These are phyloP conservation scores for Omphalotus guepiniiformis DNA, from an alignment of 768 basidiomycete species.

Conservation along the genomic window DNA sequence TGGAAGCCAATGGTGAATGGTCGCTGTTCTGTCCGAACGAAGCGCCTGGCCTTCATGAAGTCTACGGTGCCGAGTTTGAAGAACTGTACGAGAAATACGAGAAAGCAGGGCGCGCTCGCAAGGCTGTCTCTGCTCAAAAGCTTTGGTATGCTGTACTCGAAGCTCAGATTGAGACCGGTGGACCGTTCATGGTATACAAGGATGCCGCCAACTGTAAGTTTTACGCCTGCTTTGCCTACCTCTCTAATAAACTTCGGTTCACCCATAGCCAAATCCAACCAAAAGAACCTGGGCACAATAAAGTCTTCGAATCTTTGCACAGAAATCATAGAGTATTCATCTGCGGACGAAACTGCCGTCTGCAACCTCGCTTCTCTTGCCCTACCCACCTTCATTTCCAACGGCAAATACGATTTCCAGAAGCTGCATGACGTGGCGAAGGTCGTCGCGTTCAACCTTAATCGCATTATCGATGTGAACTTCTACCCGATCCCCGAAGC, in stretches of 20 bases:
- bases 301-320: conserved; percentile 99
- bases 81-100: conserved; percentile 84
- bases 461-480: conserved; percentile 91
- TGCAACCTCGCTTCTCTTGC: conserved; percentile 98
- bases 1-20: conserved; percentile 88
- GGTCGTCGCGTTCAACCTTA: conserved; percentile 90
- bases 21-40: conserved; percentile 98
- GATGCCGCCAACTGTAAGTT: conserved; percentile 85
- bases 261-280: conserved; percentile 88
- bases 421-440: conserved; percentile 93
- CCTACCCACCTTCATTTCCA: conserved; percentile 78
- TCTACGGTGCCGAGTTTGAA: conserved; percentile 88
- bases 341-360: conserved; percentile 95
- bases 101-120: conserved; percentile 80
- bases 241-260: neutral
- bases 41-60: conserved; percentile 85
- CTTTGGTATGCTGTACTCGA: conserved; percentile 98
- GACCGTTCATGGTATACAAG: conserved; percentile 99
- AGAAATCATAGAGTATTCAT: conserved; percentile 97
- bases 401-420: conserved; percentile 81
- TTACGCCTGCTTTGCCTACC: neutral
- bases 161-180: conserved; percentile 96
- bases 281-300: conserved; percentile 97
- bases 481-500: conserved; percentile 95
- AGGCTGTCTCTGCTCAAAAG: conserved; percentile 90